Percentiles rank a stretch among this genome's conserved stretches.
phyloP scores from a whole-genome alignment of 176 grass and related monocot genomes.

The Juncus inflexus region DNA sequence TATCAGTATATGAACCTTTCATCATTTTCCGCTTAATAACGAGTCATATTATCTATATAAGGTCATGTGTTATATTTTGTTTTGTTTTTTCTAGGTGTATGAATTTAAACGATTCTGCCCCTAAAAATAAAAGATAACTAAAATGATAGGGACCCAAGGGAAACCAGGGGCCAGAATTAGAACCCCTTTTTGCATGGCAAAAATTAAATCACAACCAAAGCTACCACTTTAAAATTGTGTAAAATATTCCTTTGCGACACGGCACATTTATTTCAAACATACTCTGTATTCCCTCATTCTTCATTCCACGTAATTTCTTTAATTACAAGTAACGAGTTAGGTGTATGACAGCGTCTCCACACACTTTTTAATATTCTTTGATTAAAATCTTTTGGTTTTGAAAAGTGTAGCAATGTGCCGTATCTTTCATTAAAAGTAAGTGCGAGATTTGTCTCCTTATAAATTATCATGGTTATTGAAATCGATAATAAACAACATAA shows the following conservation, averaged over 20 bases:
- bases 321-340: not conserved
- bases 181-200: constrained; percentile 20
- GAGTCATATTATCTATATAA: no score
- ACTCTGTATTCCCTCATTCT: no score
- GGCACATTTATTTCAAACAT: constrained; percentile 17
- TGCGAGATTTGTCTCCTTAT: not conserved
- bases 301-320: no score
- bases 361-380: no score
- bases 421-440: constrained; percentile 14
- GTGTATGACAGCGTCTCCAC: not conserved
- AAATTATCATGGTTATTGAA: not conserved
- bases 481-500: not conserved
- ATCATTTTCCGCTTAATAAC: no score
- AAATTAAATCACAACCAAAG: not conserved
- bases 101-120: no score
- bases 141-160: constrained; percentile 3
- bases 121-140: not conserved
- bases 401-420: not conserved
- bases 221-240: not conserved
- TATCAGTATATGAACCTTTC: no score
- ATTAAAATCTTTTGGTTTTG: no score
- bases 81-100: no score
- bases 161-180: constrained; percentile 23
- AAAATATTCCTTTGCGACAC: constrained; percentile 16
- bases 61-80: no score